Evolutionary conservation across 805 yeast species (phyloP).

Genomic region (Kuraishia cidri): DNA sequence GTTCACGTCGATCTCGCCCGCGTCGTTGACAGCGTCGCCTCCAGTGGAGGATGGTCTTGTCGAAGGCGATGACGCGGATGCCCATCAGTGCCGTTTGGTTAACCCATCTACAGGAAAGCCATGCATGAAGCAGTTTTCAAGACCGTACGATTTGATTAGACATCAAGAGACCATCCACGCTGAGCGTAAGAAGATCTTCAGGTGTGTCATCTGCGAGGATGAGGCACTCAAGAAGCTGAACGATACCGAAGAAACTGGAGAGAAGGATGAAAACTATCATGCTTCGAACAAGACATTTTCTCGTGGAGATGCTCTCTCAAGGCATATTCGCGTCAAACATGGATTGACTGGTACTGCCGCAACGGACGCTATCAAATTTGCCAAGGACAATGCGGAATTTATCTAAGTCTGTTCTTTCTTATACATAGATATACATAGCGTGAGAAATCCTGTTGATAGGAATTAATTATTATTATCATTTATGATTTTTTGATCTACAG

Average conservation of each 20-base stretch:
- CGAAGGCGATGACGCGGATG: not conserved
- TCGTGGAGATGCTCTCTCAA: constrained; percentile 87
- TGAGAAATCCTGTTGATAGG: too few species aligned
- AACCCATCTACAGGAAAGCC: constrained; percentile 54
- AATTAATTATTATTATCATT: too few species aligned
- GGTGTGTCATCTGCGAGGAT: constrained; percentile 80
- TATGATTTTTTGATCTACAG: too few species aligned
- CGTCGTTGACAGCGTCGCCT: not conserved
- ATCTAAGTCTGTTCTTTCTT: constrained; percentile 6
- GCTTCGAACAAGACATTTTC: constrained; percentile 62
- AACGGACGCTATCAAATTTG: constrained; percentile 61
- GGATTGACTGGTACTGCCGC: constrained; percentile 59
- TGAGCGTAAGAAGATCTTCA: constrained; percentile 71
- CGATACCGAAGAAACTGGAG: constrained; percentile 29
- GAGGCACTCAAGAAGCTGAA: constrained; percentile 36
- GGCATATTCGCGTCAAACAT: constrained; percentile 91
- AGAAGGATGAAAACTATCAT: constrained; percentile 17
- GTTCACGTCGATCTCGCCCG: not conserved
- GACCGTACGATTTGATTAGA: constrained; percentile 90
- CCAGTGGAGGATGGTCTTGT: not conserved
- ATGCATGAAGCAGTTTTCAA: constrained; percentile 75
- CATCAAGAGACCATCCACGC: constrained; percentile 98
- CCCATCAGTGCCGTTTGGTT: constrained; percentile 47
- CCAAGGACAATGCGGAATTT: constrained; percentile 72
- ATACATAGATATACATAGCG: not conserved